phyloP scores from a whole-genome alignment of 139 green algal species.

The Tetradesmus lagerheimii region DNA sequence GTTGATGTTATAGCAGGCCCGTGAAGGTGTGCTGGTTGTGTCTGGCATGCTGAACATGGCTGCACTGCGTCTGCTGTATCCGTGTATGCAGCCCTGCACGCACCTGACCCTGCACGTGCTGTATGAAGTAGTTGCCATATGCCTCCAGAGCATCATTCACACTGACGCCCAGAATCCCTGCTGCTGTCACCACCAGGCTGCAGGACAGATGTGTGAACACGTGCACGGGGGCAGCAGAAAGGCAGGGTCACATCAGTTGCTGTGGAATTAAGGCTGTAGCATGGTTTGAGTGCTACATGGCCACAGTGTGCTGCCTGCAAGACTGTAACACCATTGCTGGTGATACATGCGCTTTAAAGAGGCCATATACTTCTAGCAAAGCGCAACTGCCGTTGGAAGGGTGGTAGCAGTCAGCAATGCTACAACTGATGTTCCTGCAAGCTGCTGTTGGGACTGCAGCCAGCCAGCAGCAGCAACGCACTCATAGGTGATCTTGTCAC shows the following conservation, averaged over 20 bases:
- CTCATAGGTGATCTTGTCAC: conserved; percentile 63
- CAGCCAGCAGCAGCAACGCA: conserved; percentile 32
- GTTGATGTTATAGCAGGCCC: neutral
- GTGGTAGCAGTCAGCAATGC: neutral
- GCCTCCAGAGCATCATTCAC: conserved; percentile 62
- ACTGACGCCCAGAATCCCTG: conserved; percentile 53
- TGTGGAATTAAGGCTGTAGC: neutral
- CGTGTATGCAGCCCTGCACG: conserved; percentile 1
- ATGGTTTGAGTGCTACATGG: neutral
- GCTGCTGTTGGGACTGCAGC: neutral
- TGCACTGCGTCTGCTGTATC: neutral
- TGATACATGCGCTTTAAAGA: no score
- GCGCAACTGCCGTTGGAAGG: neutral
- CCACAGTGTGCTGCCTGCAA: no score
- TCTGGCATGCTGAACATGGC: neutral
- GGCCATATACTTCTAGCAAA: no score
- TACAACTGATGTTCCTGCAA: neutral
- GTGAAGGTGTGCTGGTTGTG: neutral
- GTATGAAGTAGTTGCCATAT: conserved; percentile 62
- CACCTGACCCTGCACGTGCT: conserved; percentile 55
- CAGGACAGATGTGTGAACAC: neutral
- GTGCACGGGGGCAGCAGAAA: neutral
- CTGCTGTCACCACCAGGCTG: conserved; percentile 62
- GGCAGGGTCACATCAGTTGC: neutral
- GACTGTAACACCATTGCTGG: no score